Base-by-base conservation (phyloP, 495 filamentous ascomycete genomes). In the Penicillium psychrofluorescens region DNA sequence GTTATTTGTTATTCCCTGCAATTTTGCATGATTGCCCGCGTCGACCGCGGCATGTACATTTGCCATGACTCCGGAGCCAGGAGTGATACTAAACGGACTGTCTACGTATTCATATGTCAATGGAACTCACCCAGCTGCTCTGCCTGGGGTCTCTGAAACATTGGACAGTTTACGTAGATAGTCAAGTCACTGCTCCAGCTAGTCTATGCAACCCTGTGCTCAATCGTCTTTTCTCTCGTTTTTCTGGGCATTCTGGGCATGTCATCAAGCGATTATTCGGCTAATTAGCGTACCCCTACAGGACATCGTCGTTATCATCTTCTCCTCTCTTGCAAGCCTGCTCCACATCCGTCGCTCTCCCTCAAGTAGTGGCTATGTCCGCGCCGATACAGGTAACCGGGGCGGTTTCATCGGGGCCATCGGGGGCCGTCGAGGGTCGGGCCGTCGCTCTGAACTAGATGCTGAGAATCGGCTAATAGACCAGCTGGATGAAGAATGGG, bases 381-480 rank as follows among this genome's bases (percentile, higher is more conserved):
- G 76, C 36, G 60, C 80, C 11, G 54, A 56, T 13, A 45, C 44
- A 9, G 40, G 49, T 29, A 38, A 46, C 13, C 60, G 57, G 9
- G 56, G 60, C 38, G 57, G 59, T 13, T 59, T 69, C 35, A 59
- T 64, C 31, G 58, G 59, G 27, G 65, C 63, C 5, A 61, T 68
- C 37, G 63, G 64, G 35, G 63, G 63, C 12, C 60, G 61, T 60
- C 16, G 73, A 66, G 30, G 60, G 8, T 55, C 58, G 32, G 63
- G 69, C 35, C 59, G 73, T 36, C 68, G 66, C 11, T 72, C 70
- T 43, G 70, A 67, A 43, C 58, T 83, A 0, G 92, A 96, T 35
- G 89, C 86, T 39, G 92, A 95, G 61, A 96, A 98, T 65, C 70
- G 88, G 44, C 65, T 97, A 51, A 97, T 98, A 55, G 92, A 98